Base-by-base conservation (phyloP, 208 protist genomes). In the Leishmania lainsoni region DNA sequence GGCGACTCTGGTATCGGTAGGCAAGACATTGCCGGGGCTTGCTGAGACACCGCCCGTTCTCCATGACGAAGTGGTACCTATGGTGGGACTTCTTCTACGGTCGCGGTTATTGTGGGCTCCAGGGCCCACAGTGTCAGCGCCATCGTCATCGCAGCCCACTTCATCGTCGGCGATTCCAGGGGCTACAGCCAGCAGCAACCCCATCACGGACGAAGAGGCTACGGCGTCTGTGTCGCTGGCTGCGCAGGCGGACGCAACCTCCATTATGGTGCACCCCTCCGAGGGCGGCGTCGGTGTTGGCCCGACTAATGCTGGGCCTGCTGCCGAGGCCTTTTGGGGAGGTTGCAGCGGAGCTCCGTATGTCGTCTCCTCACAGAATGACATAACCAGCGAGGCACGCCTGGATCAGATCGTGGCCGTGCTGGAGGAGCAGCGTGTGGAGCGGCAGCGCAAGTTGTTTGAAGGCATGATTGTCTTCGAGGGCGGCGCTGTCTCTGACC, bases 381-480 rank as follows among this genome's bases (percentile, higher is more conserved):
- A 94, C 74, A 87, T 92, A n/a, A 83, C 86, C 39, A 88, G 78
- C 29, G 90, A 94, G 79, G 78, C 42, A 2, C 76, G 87, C 3
- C 63, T 95, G 26, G 71, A 84, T 22, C 86, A 90, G 61, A 75
- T 97, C 5, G 86, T 83, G 20, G 48, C 68, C 1, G 39, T 83
- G 56, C 86, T 94, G 16, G 92, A 96, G 86, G 92, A 94, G 65
- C 84, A 84, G 63, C 94, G 94, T 4, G 76, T 95, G n/a, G 87
- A 85, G 39, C 89, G 94, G 35, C 90, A 91, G 56, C 87, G 88
- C 56, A 86, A 89, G 65, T 69, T 95, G 16, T 96, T 97, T 71
- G 91, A 96, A 58, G 89, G 93, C 81, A 89, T 97, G 84, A 77
- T 97, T 56, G 94, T 96, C 59, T 97, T 97, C 81, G 92, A 97